phyloP scores from a whole-genome alignment of 148 eudicot genomes.

The Suaeda aralocaspica region DNA sequence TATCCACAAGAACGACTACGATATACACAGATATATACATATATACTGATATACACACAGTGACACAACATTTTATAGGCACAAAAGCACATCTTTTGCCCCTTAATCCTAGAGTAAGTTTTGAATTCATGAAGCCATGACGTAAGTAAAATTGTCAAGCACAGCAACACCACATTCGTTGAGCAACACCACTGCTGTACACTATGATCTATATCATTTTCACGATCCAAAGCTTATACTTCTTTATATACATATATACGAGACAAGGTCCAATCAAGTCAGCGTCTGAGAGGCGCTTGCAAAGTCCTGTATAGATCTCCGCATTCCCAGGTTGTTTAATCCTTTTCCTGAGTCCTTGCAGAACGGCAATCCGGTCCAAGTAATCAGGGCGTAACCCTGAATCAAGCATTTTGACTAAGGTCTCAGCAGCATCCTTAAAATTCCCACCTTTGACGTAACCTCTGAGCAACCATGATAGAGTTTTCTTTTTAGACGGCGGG shows the following conservation, averaged over 20 bases:
- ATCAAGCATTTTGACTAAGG: slow-evolving; percentile 62
- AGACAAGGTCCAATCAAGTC: slow-evolving; percentile 73
- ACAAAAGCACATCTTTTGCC: not conserved
- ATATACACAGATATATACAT: slow-evolving; percentile 17
- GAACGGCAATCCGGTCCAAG: slow-evolving; percentile 66
- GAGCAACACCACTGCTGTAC: not conserved
- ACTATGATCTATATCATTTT: slow-evolving; percentile 47
- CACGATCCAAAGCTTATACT: slow-evolving; percentile 64
- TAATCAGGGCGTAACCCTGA: slow-evolving; percentile 60
- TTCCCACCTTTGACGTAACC: slow-evolving; percentile 84
- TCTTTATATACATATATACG: slow-evolving; percentile 64
- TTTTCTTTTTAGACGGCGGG: slow-evolving; percentile 51
- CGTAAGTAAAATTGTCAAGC: slow-evolving; percentile 9
- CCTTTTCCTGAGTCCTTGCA: slow-evolving; percentile 66
- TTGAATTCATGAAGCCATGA: not conserved
- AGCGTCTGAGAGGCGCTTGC: slow-evolving; percentile 74
- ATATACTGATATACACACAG: slow-evolving; percentile 19
- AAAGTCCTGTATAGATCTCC: slow-evolving; percentile 61
- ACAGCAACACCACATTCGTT: slow-evolving; percentile 1
- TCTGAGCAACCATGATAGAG: slow-evolving; percentile 74
- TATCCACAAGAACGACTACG: not conserved
- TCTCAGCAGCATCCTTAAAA: slow-evolving; percentile 63
- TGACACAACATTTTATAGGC: too few species aligned
- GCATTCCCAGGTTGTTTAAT: slow-evolving; percentile 47
- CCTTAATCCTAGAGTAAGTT: not conserved